These are phyloP conservation scores for Penstemon davidsonii DNA, from an alignment of 257 asterid species.

Conservation along the genomic window DNA sequence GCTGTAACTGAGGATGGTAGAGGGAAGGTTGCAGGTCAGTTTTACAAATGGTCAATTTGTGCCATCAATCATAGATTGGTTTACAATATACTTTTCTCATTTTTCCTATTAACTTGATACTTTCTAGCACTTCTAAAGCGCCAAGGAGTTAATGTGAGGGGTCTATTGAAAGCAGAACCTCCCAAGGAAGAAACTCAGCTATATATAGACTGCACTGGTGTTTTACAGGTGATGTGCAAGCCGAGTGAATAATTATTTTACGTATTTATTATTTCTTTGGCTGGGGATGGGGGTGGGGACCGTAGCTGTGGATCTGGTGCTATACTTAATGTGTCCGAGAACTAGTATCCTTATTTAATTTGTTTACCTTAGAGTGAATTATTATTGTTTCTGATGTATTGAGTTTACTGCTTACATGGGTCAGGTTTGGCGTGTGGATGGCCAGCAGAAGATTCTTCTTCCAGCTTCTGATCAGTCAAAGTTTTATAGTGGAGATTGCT, in stretches of 20 bases:
- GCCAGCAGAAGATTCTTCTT: constrained; percentile 77
- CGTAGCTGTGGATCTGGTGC: constrained; percentile 24
- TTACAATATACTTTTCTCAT: constrained; percentile 16
- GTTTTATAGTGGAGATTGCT: constrained; percentile 96
- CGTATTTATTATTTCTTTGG: background rate
- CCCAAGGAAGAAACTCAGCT: constrained; percentile 88
- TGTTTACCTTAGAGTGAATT: background rate
- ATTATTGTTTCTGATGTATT: constrained; percentile 22
- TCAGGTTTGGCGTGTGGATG: constrained; percentile 97
- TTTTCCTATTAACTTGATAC: constrained; percentile 30
- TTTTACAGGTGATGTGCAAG: constrained; percentile 69
- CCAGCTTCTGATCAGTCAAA: constrained; percentile 74
- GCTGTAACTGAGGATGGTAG: constrained; percentile 59
- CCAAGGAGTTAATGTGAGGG: constrained; percentile 93
- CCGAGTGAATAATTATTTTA: background rate
- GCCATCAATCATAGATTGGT: constrained; percentile 8
- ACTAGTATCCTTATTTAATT: constrained; percentile 18
- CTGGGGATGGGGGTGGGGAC: background rate
- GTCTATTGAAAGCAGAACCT: constrained; percentile 85
- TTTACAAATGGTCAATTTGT: constrained; percentile 16
- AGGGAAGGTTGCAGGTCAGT: constrained; percentile 89
- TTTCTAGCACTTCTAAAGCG: constrained; percentile 87
- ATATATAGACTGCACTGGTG: constrained; percentile 87
- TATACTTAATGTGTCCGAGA: constrained; percentile 6
- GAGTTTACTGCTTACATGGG: constrained; percentile 23